Base-by-base conservation (phyloP, 2,329 filamentous ascomycete species). In the Phaeosphaeriaceae sp. region DNA sequence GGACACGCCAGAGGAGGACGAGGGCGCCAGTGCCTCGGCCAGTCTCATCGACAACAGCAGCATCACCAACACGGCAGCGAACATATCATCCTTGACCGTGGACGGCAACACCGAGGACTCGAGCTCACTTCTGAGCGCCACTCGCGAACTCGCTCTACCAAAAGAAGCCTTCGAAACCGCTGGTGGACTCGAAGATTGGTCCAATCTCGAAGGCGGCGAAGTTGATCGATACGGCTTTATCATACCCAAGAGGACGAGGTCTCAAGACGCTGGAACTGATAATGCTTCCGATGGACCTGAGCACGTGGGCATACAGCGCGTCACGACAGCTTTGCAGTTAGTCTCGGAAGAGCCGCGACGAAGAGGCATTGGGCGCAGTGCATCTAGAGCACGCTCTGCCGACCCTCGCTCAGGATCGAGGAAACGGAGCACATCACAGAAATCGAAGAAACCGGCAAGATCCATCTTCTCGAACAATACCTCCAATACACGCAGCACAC, bases 221-320 rank as follows among this genome's bases (percentile, higher is more conserved):
- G 86, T 89, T 3, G 87, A 89, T 71, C 81, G 87, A 58, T 89
- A 89, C 70, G 87, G 87, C 10, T 89, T 89, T 75, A 89, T 89
- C 59, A 72, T 83, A 15, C 79, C 80, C 3, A 78, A 72, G 45
- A 79, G 76, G 57, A 61, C 64, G 15, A 59, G 68, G 9, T 79
- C 80, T 19, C 63, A 62, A 3, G 63, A 65, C 44, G n/a, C n/a
- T n/a, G n/a, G n/a, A n/a, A n/a, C n/a, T n/a, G 69, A 67, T 6
- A 60, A 68, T 25, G 71, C 66, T 21, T 58, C 70, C 2, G 66
- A 72, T 44, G 70, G 66, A 13, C 75, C 76, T 1, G 69, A 76
- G 24, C 70, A 75, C 45, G 73, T 76, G 7, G 69, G 73, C 19
- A 72, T 88, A 24, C 86, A 87, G 62, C 80, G 87, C 20, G 85